Percentiles rank a stretch among this genome's conserved stretches.
Conservation (phyloP, 2,329 filamentous ascomycete genomes). For the Colletotrichum musae region DNA sequence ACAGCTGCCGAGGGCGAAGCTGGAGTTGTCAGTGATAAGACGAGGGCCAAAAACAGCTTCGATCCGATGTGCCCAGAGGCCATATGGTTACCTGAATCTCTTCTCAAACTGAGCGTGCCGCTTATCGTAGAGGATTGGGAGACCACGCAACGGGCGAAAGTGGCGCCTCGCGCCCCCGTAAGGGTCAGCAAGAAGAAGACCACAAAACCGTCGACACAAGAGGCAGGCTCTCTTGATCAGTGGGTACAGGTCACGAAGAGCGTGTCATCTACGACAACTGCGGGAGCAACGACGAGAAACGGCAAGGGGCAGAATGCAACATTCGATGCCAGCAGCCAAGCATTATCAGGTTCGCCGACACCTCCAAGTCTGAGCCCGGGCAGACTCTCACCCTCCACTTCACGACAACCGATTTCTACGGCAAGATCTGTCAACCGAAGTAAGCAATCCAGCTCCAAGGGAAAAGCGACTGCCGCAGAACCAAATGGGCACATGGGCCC, state of each 20-base stretch:
- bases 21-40: slow-evolving; percentile 28
- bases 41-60: slow-evolving; percentile 60
- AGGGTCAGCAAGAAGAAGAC: slow-evolving; percentile 42
- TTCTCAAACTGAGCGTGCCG: slow-evolving; percentile 44
- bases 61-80: slow-evolving; percentile 75
- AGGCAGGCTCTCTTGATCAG: slow-evolving; percentile 54
- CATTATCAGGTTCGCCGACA: background rate
- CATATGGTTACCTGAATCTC: slow-evolving; percentile 56
- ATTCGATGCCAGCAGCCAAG: background rate
- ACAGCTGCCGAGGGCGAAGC: slow-evolving; percentile 53
- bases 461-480: slow-evolving; percentile 44
- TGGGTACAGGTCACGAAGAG: slow-evolving; percentile 60
- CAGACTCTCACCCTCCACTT: background rate
- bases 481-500: slow-evolving; percentile 47
- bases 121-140: slow-evolving; percentile 43
- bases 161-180: slow-evolving; percentile 42
- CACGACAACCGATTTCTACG: slow-evolving; percentile 9
- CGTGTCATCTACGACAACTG: slow-evolving; percentile 29
- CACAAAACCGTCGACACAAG: slow-evolving; percentile 43
- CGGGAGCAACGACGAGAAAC: background rate
- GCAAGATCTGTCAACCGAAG: slow-evolving; percentile 44
- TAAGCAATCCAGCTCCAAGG: slow-evolving; percentile 49
- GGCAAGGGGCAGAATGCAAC: background rate
- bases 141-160: slow-evolving; percentile 49
- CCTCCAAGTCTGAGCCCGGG: background rate